Base-by-base conservation (phyloP, 2,329 filamentous ascomycete genomes). In the Albifimbria verrucaria region DNA sequence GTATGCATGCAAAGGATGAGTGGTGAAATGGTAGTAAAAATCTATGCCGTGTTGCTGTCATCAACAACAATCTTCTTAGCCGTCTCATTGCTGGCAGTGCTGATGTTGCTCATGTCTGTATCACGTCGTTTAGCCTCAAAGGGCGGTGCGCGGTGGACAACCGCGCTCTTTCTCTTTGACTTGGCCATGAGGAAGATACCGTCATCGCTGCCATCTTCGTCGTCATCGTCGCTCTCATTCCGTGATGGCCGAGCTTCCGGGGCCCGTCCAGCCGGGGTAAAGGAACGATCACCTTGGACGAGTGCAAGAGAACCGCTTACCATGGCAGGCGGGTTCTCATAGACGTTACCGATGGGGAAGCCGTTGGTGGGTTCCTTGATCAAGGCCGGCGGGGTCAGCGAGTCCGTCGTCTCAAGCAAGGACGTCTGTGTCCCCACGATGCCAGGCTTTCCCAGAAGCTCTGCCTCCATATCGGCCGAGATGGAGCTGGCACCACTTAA, bases 401-500 rank as follows among this genome's bases (percentile, higher is more conserved):
- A 80, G 55, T 83, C 80, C 2, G 75, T 76, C 1, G 79, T 77
- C 50, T 81, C 76, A 23, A 82, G 70, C 1, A 79, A 65, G 11
- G 77, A 71, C 2, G 73, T 67, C 18, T 72, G 71, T 3, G 55
- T 60, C 48, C 70, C 71, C 7, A 80, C 69, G 6, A 74, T 68
- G 5, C 76, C 77, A 10, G 79, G 80, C 21, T 69, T 73, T 51
- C 77, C 69, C 3, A 85, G 70, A 39, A 85, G 81, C 48, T 87
- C 84, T 1, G 78, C 81, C 56, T 87, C 84, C 21, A 79, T 72
- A 58, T 86, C 84, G 1, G 80, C 82, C 15, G 82, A 87, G 10
- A 86, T 77, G 2, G 84, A 87, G 61, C 83, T 86, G 9, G 83
- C 81, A 11, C 83, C 81, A 52, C 83, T 87, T 11, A 87, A 72